A percentile compares a stretch with the other conserved stretches of the same genome.
These are phyloP conservation scores for Cynara cardunculus DNA, from an alignment of 129 eudicot genomes.

Conservation along the genomic window DNA sequence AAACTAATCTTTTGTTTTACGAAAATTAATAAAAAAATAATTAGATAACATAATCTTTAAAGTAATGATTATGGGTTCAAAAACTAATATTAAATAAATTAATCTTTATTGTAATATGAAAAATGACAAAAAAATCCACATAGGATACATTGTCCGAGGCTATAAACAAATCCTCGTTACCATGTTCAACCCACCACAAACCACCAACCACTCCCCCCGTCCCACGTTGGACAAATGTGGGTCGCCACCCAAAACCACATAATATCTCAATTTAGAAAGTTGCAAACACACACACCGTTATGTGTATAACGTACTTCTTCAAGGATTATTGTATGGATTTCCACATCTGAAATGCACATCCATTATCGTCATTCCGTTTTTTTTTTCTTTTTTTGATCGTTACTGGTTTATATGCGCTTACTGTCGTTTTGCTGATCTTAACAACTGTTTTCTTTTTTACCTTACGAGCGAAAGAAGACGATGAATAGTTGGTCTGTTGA, in stretches of 20 bases:
- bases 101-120: background rate
- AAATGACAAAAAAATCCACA: constrained; percentile 16
- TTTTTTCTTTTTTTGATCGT: background rate
- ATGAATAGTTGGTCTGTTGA: background rate
- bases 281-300: background rate
- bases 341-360: background rate
- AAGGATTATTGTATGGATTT: background rate
- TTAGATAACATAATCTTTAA: too few relatives aligned
- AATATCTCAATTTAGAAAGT: background rate
- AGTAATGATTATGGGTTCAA: background rate
- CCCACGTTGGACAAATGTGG: constrained; percentile 27
- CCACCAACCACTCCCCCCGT: background rate
- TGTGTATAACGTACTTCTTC: background rate
- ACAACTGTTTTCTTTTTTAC: background rate
- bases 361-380: background rate
- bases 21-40: too few relatives aligned
- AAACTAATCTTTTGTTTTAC: too few relatives aligned
- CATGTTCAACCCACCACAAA: constrained; percentile 31
- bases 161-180: constrained; percentile 19
- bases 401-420: background rate
- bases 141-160: constrained; percentile 6
- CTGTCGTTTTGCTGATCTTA: background rate
- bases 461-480: background rate
- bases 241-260: constrained; percentile 14
- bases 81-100: background rate